Conservation (phyloP, 768 basidiomycete species). For the Xerocomellus chrysenteron region DNA sequence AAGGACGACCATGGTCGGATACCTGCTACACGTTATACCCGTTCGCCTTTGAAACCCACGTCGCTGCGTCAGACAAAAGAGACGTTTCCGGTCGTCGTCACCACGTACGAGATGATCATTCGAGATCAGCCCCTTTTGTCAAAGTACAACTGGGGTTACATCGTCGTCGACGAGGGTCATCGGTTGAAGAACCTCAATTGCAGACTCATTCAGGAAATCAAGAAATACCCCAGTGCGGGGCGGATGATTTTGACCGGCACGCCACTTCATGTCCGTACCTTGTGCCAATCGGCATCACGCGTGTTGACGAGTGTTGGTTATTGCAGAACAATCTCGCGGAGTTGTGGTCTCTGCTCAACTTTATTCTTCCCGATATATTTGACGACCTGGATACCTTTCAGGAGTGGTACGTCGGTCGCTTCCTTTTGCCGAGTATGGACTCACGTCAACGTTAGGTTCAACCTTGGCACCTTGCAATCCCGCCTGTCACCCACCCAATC, state of each 20-base stretch:
- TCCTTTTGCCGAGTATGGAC: neutral
- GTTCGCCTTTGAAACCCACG: neutral
- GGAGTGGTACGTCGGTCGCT: slow-evolving; percentile 58
- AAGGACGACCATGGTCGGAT: slow-evolving; percentile 14
- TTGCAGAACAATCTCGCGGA: slow-evolving; percentile 95
- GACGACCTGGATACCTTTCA: slow-evolving; percentile 87
- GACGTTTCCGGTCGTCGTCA: slow-evolving; percentile 78
- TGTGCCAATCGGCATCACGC: neutral
- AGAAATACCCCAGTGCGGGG: slow-evolving; percentile 79
- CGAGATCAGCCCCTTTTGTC: slow-evolving; percentile 67
- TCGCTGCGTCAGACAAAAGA: slow-evolving; percentile 25
- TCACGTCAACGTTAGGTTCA: slow-evolving; percentile 50
- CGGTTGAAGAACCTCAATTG: slow-evolving; percentile 93
- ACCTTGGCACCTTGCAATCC: slow-evolving; percentile 62
- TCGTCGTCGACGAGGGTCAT: slow-evolving; percentile 96
- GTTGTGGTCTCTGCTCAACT: slow-evolving; percentile 93
- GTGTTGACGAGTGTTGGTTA: neutral
- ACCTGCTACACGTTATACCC: slow-evolving; percentile 20
- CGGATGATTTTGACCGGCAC: slow-evolving; percentile 96
- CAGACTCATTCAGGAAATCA: slow-evolving; percentile 86
- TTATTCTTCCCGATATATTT: slow-evolving; percentile 93
- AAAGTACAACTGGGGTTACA: slow-evolving; percentile 81
- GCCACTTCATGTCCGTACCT: slow-evolving; percentile 76
- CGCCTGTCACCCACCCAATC: slow-evolving; percentile 58
- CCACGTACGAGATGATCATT: slow-evolving; percentile 93